These are phyloP conservation scores for Bipolaris zeicola DNA, from an alignment of 2,329 filamentous ascomycete species.

Conservation along the genomic window DNA sequence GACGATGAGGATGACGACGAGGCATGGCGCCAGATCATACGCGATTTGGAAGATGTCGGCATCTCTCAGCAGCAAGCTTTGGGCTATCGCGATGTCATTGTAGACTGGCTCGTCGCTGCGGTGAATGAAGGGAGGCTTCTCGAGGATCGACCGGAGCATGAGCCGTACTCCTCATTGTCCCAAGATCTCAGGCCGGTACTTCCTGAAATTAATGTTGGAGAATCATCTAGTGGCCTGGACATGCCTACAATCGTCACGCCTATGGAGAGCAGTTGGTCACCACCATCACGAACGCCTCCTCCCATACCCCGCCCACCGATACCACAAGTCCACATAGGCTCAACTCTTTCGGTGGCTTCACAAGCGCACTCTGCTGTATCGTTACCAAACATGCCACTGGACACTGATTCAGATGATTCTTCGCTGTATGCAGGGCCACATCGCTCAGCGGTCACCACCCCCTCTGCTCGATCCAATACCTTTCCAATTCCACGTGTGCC, in stretches of 20 bases:
- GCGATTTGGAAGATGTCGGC: constrained; percentile 41
- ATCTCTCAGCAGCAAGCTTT: constrained; percentile 30
- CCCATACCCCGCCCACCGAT: background rate
- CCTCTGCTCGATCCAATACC: background rate
- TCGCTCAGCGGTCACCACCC: background rate
- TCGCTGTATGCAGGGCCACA: background rate
- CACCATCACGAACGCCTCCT: background rate
- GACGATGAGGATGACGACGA: constrained; percentile 31
- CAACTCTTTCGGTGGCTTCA: background rate
- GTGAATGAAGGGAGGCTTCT: constrained; percentile 40
- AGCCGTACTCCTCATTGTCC: constrained; percentile 10
- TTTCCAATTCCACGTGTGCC: background rate
- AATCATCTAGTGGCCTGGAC: constrained; percentile 7
- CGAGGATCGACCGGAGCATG: constrained; percentile 23
- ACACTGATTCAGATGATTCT: background rate
- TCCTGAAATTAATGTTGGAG: background rate
- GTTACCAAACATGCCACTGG: background rate
- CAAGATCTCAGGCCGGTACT: constrained; percentile 10
- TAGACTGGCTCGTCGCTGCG: constrained; percentile 39
- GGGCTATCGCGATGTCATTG: constrained; percentile 35
- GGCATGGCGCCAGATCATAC: constrained; percentile 40
- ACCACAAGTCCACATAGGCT: background rate
- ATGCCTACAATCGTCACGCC: background rate
- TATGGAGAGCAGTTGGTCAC: background rate
- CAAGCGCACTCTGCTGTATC: background rate